phyloP scores from a whole-genome alignment of 768 basidiomycete species.

The Mycena maculata region DNA sequence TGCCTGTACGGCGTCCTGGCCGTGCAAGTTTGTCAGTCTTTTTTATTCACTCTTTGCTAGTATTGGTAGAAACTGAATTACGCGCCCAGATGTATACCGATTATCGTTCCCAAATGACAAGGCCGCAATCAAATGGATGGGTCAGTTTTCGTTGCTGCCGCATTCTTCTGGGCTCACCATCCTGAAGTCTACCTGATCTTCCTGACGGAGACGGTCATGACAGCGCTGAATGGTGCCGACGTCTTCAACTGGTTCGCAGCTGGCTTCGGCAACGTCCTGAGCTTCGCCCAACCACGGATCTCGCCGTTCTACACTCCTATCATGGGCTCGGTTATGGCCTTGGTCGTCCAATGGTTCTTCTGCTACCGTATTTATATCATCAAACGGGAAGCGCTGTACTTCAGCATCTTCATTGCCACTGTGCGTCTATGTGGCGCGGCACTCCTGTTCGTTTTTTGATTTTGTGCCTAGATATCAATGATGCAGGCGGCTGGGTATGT shows the following conservation, averaged over 20 bases:
- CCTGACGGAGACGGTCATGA: slow-evolving; percentile 28
- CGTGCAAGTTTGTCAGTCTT: slow-evolving; percentile 30
- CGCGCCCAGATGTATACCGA: slow-evolving; percentile 14
- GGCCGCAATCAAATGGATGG: slow-evolving; percentile 29
- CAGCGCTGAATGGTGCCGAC: slow-evolving; percentile 30
- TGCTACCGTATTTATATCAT: slow-evolving; percentile 20
- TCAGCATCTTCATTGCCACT: slow-evolving; percentile 12
- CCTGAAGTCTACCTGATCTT: slow-evolving; percentile 26
- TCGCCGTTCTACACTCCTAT: slow-evolving; percentile 5
- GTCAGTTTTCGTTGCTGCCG: neutral
- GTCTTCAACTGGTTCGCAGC: slow-evolving; percentile 29
- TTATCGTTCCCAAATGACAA: slow-evolving; percentile 31
- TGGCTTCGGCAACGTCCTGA: slow-evolving; percentile 25
- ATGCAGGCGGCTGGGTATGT: slow-evolving; percentile 24
- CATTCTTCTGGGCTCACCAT: neutral
- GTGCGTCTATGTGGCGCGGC: neutral
- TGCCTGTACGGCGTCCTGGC: slow-evolving; percentile 24
- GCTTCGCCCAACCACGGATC: slow-evolving; percentile 18
- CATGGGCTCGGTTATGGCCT: too few relatives aligned
- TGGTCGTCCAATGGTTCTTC: neutral
- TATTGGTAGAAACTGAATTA: neutral
- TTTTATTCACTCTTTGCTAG: neutral
- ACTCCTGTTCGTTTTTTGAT: neutral
- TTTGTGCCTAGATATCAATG: neutral
- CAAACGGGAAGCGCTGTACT: neutral